These are phyloP conservation scores for Pichia thaimueangensis DNA, from an alignment of 805 yeast species.

Conservation along the genomic window DNA sequence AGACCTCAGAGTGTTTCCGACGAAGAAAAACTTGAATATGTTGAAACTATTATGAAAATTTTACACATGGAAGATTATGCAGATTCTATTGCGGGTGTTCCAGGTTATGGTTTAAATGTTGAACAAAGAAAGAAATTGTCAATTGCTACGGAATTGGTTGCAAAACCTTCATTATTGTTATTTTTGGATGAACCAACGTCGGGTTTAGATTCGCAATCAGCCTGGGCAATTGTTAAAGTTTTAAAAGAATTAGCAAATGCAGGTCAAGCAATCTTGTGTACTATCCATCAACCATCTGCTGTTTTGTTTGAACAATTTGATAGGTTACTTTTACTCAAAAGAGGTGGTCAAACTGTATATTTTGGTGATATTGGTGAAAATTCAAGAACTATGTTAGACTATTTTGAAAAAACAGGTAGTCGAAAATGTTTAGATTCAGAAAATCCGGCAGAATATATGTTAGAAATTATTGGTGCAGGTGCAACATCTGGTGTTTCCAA, in stretches of 20 bases:
- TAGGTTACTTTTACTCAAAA: slow-evolving; percentile 38
- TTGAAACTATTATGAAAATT: slow-evolving; percentile 35
- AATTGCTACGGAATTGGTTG: slow-evolving; percentile 50
- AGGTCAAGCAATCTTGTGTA: slow-evolving; percentile 54
- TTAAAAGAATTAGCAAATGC: slow-evolving; percentile 43
- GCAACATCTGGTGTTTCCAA: slow-evolving; percentile 56
- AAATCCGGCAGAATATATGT: slow-evolving; percentile 73
- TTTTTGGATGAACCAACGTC: slow-evolving; percentile 60
- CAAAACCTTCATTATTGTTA: slow-evolving; percentile 45
- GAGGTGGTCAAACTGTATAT: slow-evolving; percentile 48
- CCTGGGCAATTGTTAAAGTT: slow-evolving; percentile 52
- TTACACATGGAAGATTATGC: slow-evolving; percentile 40
- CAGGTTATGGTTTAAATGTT: slow-evolving; percentile 46
- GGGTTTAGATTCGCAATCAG: slow-evolving; percentile 53
- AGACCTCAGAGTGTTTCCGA: slow-evolving; percentile 36
- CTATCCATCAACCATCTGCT: slow-evolving; percentile 49
- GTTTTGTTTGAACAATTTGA: slow-evolving; percentile 37
- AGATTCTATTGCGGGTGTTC: slow-evolving; percentile 43
- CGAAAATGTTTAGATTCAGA: slow-evolving; percentile 53
- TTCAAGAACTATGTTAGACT: slow-evolving; percentile 36
- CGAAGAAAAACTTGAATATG: slow-evolving; percentile 38
- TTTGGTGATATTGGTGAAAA: slow-evolving; percentile 48
- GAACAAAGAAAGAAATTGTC: slow-evolving; percentile 50
- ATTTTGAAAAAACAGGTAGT: slow-evolving; percentile 53
- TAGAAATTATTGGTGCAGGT: slow-evolving; percentile 74